Evolutionary conservation across 139 green algal species (phyloP).

Genomic region (Chlorella sp.): DNA sequence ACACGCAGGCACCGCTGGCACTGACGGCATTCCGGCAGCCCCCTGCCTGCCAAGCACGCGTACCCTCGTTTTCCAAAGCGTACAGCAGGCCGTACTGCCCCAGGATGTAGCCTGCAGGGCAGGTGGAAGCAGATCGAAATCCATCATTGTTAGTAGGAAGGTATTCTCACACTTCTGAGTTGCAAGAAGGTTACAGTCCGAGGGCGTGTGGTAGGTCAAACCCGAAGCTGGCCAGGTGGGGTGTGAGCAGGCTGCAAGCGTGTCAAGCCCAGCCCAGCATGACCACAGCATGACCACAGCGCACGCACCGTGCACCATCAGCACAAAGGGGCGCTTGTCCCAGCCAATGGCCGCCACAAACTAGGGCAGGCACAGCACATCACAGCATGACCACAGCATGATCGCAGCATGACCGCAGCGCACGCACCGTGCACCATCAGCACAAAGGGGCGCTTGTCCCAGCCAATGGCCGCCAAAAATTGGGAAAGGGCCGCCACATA

Average conservation of each 20-base stretch:
- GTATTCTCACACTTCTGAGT: no score
- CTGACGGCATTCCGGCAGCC: no score
- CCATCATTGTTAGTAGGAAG: no score
- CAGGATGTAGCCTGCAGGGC: constrained; percentile 63
- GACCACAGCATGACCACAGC: background rate
- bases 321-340: constrained; percentile 60
- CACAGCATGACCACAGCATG: no score
- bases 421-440: constrained; percentile 50
- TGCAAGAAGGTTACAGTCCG: no score
- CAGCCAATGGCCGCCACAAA: constrained; percentile 3
- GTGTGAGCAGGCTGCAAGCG: no score
- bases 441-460: constrained; percentile 60
- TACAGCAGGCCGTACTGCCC: constrained; percentile 79
- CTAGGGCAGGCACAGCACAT: background rate
- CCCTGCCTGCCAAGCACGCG: background rate
- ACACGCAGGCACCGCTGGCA: background rate
- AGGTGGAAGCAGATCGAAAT: no score
- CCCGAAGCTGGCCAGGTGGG: no score
- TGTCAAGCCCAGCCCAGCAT: no score
- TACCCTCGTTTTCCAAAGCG: constrained; percentile 55
- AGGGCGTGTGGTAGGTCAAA: no score
- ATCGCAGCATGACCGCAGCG: background rate
- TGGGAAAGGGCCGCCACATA: constrained; percentile 57
- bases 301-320: constrained; percentile 50
- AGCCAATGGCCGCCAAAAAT: constrained; percentile 56